Evolutionary conservation across 805 yeast species (phyloP).

Genomic region (Wickerhamiella vanderwaltii): DNA sequence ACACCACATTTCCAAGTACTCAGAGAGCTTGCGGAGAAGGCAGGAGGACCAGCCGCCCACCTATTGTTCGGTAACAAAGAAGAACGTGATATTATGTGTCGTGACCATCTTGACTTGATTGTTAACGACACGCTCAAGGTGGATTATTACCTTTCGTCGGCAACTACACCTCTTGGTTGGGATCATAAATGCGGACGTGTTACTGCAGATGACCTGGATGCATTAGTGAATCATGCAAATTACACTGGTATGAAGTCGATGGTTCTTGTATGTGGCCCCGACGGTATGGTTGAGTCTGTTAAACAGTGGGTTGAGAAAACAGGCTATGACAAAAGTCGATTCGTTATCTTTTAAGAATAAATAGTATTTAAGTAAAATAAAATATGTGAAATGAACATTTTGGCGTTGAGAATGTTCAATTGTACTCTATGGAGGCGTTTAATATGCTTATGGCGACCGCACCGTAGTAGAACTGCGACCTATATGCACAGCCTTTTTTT

Average conservation of each 20-base stretch:
- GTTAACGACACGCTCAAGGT: slow-evolving; percentile 33
- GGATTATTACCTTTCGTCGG: slow-evolving; percentile 27
- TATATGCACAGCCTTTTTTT: too few relatives aligned
- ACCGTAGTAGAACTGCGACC: too few relatives aligned
- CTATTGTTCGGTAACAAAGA: slow-evolving; percentile 36
- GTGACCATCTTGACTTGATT: slow-evolving; percentile 35
- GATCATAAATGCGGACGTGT: slow-evolving; percentile 13
- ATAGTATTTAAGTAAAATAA: background rate
- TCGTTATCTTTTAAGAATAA: slow-evolving; percentile 12
- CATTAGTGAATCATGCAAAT: background rate
- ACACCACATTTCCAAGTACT: slow-evolving; percentile 45
- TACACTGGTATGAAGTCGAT: background rate
- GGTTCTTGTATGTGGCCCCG: slow-evolving; percentile 17
- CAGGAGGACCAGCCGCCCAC: slow-evolving; percentile 34
- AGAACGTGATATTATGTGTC: slow-evolving; percentile 36
- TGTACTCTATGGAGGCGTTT: too few relatives aligned
- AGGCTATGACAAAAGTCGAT: slow-evolving; percentile 3
- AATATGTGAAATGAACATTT: too few relatives aligned
- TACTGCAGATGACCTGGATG: slow-evolving; percentile 5
- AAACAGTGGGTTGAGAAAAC: slow-evolving; percentile 11
- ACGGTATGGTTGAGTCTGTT: slow-evolving; percentile 15
- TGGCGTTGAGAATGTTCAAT: too few relatives aligned
- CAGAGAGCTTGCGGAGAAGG: slow-evolving; percentile 35
- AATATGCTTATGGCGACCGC: too few relatives aligned
- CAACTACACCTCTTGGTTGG: slow-evolving; percentile 7